Evolutionary conservation across 495 filamentous ascomycete species (phyloP).

Genomic region (Astrothelium macrocarpum): DNA sequence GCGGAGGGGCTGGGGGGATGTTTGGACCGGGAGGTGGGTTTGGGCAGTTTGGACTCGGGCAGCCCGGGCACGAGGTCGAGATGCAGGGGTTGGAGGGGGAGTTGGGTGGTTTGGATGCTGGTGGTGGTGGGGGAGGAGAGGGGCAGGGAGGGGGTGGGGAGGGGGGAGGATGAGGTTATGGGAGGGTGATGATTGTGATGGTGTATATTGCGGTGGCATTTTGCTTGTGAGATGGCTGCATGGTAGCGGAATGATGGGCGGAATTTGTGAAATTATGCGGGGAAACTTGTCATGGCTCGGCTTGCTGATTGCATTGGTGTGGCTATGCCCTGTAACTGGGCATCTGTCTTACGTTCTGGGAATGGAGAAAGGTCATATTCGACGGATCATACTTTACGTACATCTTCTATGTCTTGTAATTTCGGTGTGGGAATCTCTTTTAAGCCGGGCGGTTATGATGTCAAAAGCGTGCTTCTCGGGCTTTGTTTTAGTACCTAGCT

Average conservation of each 20-base stretch:
- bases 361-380: background rate
- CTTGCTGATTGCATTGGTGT: too few species aligned
- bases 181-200: too few species aligned
- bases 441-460: background rate
- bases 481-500: background rate
- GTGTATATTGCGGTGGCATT: too few species aligned
- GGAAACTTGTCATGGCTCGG: too few species aligned
- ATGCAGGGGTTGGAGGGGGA: constrained; percentile 1
- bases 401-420: constrained; percentile 2
- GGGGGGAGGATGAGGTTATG: background rate
- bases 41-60: background rate
- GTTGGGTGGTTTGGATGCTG: background rate
- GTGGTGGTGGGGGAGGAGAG: background rate
- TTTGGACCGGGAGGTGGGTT: background rate
- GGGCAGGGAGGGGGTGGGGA: background rate
- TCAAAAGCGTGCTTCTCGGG: background rate
- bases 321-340: too few species aligned
- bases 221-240: background rate
- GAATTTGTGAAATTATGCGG: too few species aligned
- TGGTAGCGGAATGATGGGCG: too few species aligned
- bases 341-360: too few species aligned
- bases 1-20: constrained; percentile 23
- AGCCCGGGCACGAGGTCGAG: background rate
- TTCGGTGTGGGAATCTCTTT: background rate
- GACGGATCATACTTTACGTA: background rate